Conservation (phyloP, 2,329 filamentous ascomycete species). For the Beauveria australis region DNA sequence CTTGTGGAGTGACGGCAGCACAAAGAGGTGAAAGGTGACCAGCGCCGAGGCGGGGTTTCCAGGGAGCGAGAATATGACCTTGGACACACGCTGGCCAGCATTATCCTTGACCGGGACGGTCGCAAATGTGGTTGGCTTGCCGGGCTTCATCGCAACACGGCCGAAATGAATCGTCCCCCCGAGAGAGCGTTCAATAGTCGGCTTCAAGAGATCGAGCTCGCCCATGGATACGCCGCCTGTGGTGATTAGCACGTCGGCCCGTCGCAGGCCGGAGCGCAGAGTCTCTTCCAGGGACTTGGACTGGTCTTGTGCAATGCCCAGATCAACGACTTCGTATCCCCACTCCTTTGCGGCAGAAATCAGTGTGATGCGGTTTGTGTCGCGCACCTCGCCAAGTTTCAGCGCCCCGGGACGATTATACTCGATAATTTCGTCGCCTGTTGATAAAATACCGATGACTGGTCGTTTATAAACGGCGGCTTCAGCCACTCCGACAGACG, state of each 20-base stretch:
- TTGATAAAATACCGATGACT: slow-evolving; percentile 79
- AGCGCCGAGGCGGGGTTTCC: slow-evolving; percentile 91
- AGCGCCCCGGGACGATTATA: slow-evolving; percentile 57
- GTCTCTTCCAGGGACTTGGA: slow-evolving; percentile 66
- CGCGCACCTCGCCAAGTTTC: slow-evolving; percentile 75
- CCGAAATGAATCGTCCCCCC: slow-evolving; percentile 95
- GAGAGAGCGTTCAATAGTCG: slow-evolving; percentile 82
- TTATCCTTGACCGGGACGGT: slow-evolving; percentile 65
- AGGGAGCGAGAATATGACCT: slow-evolving; percentile 80
- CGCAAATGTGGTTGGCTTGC: slow-evolving; percentile 95
- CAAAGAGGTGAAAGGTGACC: slow-evolving; percentile 90
- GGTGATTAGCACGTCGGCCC: slow-evolving; percentile 77
- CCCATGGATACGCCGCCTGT: slow-evolving; percentile 97
- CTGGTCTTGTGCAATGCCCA: slow-evolving; percentile 76
- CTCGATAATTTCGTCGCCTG: slow-evolving; percentile 86
- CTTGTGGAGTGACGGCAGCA: slow-evolving; percentile 77
- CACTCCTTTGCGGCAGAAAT: slow-evolving; percentile 66
- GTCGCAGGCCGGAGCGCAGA: slow-evolving; percentile 65
- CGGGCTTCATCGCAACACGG: slow-evolving; percentile 94
- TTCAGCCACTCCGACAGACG: slow-evolving; percentile 67
- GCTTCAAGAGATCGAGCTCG: slow-evolving; percentile 91
- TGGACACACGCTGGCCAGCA: slow-evolving; percentile 48
- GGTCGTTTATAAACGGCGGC: slow-evolving; percentile 70
- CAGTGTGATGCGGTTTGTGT: slow-evolving; percentile 85
- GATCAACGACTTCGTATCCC: slow-evolving; percentile 72